phyloP scores from a whole-genome alignment of 31 red algal genomes.

The Asparagopsis taxiformis region DNA sequence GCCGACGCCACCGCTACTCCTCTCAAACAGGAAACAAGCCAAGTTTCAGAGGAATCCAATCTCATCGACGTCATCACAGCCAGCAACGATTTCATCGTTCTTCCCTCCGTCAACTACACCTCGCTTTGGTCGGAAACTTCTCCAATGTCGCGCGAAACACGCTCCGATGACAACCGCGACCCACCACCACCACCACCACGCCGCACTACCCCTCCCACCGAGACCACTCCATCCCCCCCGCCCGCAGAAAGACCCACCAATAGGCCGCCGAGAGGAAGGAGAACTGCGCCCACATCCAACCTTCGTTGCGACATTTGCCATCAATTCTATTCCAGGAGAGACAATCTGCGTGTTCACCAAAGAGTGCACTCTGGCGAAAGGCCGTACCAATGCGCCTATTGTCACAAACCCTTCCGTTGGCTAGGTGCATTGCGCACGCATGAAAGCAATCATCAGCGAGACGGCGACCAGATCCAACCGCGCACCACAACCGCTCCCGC shows the following conservation, averaged over 20 bases:
- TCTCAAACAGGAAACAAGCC: background rate
- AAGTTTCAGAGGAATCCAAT: background rate
- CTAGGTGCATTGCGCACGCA: slow-evolving; percentile 54
- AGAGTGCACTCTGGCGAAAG: slow-evolving; percentile 85
- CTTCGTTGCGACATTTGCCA: slow-evolving; percentile 46
- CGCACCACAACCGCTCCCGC: background rate
- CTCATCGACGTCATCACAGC: background rate
- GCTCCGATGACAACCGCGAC: background rate
- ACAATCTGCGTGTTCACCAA: slow-evolving; percentile 78
- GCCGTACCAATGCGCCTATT: slow-evolving; percentile 74
- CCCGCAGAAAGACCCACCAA: background rate
- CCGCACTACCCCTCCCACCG: background rate
- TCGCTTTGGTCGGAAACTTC: background rate
- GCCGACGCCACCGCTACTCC: no score
- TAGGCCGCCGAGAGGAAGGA: background rate
- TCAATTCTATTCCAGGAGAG: slow-evolving; percentile 46
- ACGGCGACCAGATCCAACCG: slow-evolving; percentile 10
- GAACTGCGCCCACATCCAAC: slow-evolving; percentile 4
- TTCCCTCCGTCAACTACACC: background rate
- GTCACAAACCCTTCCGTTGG: slow-evolving; percentile 55
- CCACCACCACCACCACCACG: no score
- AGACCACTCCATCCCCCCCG: background rate
- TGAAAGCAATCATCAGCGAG: slow-evolving; percentile 42
- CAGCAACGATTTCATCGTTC: background rate
- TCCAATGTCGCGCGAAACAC: background rate